phyloP scores from a whole-genome alignment of 2,329 filamentous ascomycete species.

The Neofusicoccum kwambonambiense region DNA sequence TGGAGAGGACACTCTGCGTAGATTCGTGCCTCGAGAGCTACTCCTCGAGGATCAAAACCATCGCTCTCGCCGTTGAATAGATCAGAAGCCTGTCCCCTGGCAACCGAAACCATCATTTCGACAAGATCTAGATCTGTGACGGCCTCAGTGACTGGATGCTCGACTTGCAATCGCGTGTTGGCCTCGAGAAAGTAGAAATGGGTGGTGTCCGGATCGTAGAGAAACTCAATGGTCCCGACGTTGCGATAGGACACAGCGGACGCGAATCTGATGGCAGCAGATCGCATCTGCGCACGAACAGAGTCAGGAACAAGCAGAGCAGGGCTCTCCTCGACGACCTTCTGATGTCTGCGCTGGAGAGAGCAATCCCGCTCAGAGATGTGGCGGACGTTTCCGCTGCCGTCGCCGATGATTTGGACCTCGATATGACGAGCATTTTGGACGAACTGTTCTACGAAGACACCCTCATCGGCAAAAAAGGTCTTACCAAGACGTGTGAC shows the following conservation, averaged over 20 bases:
- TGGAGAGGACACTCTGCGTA: neutral
- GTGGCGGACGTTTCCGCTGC: constrained; percentile 52
- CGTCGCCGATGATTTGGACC: constrained; percentile 60
- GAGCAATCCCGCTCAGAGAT: constrained; percentile 62
- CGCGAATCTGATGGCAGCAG: neutral
- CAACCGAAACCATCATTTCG: neutral
- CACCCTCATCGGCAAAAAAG: neutral
- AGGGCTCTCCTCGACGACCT: constrained; percentile 27
- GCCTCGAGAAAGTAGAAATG: neutral
- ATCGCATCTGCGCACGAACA: neutral
- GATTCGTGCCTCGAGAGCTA: neutral
- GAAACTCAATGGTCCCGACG: neutral
- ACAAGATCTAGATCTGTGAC: neutral
- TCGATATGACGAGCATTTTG: constrained; percentile 51
- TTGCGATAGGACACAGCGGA: neutral
- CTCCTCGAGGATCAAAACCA: neutral
- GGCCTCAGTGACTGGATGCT: neutral
- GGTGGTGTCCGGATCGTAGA: neutral
- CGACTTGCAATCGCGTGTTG: neutral
- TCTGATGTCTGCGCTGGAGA: constrained; percentile 61
- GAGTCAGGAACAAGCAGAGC: neutral
- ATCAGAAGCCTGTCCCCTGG: neutral
- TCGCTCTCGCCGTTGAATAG: neutral
- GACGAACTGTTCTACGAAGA: neutral
- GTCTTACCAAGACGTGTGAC: neutral